Percentiles rank a stretch among this genome's conserved stretches.
Conservation (phyloP, 1,139 yeast species). For the Wickerhamiella pararugosa region DNA sequence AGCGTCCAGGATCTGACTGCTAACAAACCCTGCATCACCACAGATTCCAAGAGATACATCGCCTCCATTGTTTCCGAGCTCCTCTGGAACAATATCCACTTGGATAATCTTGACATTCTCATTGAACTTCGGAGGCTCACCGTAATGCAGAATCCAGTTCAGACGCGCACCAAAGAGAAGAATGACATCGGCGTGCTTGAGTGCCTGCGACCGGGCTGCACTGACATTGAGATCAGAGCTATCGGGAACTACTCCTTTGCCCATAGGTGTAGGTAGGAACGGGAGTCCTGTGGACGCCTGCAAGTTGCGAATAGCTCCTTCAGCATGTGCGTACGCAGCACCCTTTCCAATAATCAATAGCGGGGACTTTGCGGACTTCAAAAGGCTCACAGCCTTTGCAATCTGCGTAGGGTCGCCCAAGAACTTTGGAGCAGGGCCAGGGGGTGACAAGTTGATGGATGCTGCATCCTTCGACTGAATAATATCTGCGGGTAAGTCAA, state of each 20-base stretch:
- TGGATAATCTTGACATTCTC: slow-evolving; percentile 35
- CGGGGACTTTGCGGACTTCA: slow-evolving; percentile 31
- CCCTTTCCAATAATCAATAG: slow-evolving; percentile 51
- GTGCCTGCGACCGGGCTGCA: slow-evolving; percentile 43
- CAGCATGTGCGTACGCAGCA: slow-evolving; percentile 34
- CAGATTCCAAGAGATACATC: slow-evolving; percentile 28
- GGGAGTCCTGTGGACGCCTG: slow-evolving; percentile 31
- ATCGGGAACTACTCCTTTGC: slow-evolving; percentile 51
- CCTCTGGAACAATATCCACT: slow-evolving; percentile 39
- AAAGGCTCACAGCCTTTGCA: slow-evolving; percentile 23
- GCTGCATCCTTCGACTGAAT: slow-evolving; percentile 26
- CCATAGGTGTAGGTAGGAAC: slow-evolving; percentile 60
- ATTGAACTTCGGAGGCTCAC: slow-evolving; percentile 38
- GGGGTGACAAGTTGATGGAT: slow-evolving; percentile 13
- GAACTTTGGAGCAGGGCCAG: slow-evolving; percentile 26
- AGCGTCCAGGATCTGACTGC: slow-evolving; percentile 24
- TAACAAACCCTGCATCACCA: slow-evolving; percentile 37
- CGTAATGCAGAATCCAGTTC: slow-evolving; percentile 56
- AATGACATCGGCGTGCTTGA: slow-evolving; percentile 40
- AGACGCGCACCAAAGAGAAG: slow-evolving; percentile 45
- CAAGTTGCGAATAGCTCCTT: slow-evolving; percentile 27
- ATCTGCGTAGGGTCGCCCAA: slow-evolving; percentile 31
- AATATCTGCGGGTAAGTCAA: slow-evolving; percentile 49
- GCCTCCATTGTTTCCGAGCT: slow-evolving; percentile 33
- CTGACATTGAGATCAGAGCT: slow-evolving; percentile 33